phyloP scores from a whole-genome alignment of 2,329 filamentous ascomycete genomes.

The Pseudocercospora ulei region DNA sequence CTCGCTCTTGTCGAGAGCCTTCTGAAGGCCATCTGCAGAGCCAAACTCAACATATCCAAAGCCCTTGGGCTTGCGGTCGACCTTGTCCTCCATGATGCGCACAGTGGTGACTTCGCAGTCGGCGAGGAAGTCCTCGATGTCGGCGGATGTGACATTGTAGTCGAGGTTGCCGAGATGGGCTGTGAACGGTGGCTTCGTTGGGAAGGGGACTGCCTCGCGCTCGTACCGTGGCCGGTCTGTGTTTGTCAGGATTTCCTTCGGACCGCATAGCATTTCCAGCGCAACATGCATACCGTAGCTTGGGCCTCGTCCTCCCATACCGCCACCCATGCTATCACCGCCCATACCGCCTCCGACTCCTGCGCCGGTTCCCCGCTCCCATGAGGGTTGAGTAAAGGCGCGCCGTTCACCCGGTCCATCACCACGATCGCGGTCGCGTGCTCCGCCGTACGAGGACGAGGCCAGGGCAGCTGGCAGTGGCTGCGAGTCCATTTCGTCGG shows the following conservation, averaged over 20 bases:
- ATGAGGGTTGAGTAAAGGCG: conserved; percentile 37
- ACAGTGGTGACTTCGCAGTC: conserved; percentile 81
- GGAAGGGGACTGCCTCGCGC: conserved; percentile 74
- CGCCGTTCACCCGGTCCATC: conserved; percentile 38
- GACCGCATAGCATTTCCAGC: conserved; percentile 5
- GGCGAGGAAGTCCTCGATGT: conserved; percentile 75
- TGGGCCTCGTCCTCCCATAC: conserved; percentile 25
- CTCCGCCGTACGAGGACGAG: conserved; percentile 25
- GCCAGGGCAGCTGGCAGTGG: conserved; percentile 30
- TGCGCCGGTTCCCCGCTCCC: conserved; percentile 24
- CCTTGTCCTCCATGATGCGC: conserved; percentile 91
- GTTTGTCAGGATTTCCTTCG: conserved; percentile 19
- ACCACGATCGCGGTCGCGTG: conserved; percentile 25
- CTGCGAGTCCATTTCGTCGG: conserved; percentile 79
- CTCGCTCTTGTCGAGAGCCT: conserved; percentile 75
- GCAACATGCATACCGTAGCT: conserved; percentile 30
- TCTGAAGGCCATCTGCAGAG: conserved; percentile 77
- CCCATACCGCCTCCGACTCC: conserved; percentile 22
- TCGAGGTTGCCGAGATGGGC: conserved; percentile 94
- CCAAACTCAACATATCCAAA: conserved; percentile 97
- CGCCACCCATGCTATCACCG: conserved; percentile 14
- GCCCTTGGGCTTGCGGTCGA: conserved; percentile 88
- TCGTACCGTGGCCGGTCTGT: conserved; percentile 34
- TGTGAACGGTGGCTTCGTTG: conserved; percentile 86
- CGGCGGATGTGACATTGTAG: conserved; percentile 78